These are phyloP conservation scores for Xylaria sp. DNA, from an alignment of 2,329 filamentous ascomycete genomes.

Conservation along the genomic window DNA sequence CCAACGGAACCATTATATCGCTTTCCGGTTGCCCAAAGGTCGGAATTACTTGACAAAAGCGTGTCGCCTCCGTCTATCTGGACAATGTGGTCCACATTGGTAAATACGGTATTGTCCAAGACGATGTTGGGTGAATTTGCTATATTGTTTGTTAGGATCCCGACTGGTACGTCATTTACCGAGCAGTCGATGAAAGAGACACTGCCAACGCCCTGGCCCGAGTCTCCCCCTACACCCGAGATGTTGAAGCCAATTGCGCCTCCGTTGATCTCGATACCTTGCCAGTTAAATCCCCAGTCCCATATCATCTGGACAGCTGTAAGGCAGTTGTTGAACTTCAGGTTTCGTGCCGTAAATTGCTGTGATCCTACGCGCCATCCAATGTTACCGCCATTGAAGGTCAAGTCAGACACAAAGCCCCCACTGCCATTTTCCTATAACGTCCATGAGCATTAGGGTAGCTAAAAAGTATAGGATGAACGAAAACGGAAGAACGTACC, in stretches of 20 bases:
- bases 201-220: constrained; percentile 57
- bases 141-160: constrained; percentile 59
- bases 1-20: constrained; percentile 15
- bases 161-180: constrained; percentile 61
- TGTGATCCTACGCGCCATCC: constrained; percentile 57
- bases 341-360: constrained; percentile 69
- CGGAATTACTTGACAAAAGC: not conserved
- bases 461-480: too few species aligned
- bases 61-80: constrained; percentile 2
- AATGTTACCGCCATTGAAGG: constrained; percentile 70
- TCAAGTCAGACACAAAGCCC: constrained; percentile 65
- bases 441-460: too few species aligned
- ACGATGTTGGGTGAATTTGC: constrained; percentile 48
- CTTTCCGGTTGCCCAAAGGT: constrained; percentile 19
- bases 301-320: constrained; percentile 67
- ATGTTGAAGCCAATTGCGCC: constrained; percentile 50
- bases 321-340: constrained; percentile 61
- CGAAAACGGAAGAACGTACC: too few species aligned
- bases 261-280: constrained; percentile 5
- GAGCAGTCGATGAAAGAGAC: constrained; percentile 65
- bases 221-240: constrained; percentile 57
- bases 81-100: constrained; percentile 46
- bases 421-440: constrained; percentile 65
- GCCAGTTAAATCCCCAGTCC: constrained; percentile 63
- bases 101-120: constrained; percentile 64